phyloP scores from a whole-genome alignment of 2,329 filamentous ascomycete genomes.

The Byssoonygena ceratinophila region DNA sequence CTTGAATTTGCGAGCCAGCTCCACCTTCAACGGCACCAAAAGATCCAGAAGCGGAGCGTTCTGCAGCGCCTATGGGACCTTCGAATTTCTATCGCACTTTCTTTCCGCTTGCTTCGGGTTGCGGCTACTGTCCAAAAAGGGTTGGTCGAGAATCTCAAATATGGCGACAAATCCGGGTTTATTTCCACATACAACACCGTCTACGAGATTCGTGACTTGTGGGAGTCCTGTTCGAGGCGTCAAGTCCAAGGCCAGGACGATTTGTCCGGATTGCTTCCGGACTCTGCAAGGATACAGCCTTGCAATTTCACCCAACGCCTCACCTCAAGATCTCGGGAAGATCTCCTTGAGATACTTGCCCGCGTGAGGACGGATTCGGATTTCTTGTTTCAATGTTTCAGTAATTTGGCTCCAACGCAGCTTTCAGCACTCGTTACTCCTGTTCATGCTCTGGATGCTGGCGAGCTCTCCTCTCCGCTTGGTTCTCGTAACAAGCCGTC shows the following conservation, averaged over 20 bases:
- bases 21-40: conserved; percentile 35
- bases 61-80: conserved; percentile 33
- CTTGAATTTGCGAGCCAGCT: conserved; percentile 37
- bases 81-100: conserved; percentile 36
- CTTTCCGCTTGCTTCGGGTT: conserved; percentile 34
- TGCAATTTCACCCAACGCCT: conserved; percentile 51
- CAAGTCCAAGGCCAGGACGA: conserved; percentile 29
- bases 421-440: conserved; percentile 67
- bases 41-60: conserved; percentile 32
- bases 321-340: conserved; percentile 61
- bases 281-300: conserved; percentile 31
- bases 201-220: conserved; percentile 36
- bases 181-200: conserved; percentile 36
- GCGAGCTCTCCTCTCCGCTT: conserved; percentile 71
- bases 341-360: conserved; percentile 67
- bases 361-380: conserved; percentile 76
- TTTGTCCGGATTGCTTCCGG: conserved; percentile 22
- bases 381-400: conserved; percentile 74
- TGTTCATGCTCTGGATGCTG: conserved; percentile 65
- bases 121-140: conserved; percentile 35
- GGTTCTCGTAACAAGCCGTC: conserved; percentile 44
- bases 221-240: conserved; percentile 27
- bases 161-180: conserved; percentile 38
- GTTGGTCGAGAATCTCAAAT: conserved; percentile 37
- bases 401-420: conserved; percentile 63